phyloP scores from a whole-genome alignment of 768 basidiomycete genomes.

The Tulasnella sp. region DNA sequence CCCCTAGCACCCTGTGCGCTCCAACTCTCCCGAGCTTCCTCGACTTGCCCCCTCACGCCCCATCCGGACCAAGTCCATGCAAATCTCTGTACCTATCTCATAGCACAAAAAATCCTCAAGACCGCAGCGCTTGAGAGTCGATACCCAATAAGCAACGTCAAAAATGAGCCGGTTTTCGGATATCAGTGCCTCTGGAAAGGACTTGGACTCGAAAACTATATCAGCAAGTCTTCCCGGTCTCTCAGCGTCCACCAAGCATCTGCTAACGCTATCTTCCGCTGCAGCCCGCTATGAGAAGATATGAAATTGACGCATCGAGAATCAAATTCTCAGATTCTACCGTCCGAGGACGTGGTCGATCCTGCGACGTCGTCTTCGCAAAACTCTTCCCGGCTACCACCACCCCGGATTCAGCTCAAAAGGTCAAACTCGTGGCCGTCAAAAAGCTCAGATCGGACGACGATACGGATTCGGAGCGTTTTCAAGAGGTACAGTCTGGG shows the following conservation, averaged over 20 bases:
- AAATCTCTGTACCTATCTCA: not conserved
- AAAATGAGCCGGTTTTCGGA: not conserved
- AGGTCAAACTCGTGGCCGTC: not conserved
- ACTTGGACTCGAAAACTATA: not conserved
- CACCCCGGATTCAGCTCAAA: not conserved
- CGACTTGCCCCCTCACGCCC: not conserved
- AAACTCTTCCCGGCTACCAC: not conserved
- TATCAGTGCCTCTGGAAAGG: not conserved
- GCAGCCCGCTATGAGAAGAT: not conserved
- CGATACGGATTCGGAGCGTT: not conserved
- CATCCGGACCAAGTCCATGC: not conserved
- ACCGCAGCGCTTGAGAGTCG: not conserved
- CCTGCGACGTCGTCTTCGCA: not conserved
- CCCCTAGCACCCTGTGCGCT: not conserved
- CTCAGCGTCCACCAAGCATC: not conserved
- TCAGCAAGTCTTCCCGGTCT: not conserved
- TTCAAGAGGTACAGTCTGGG: not conserved
- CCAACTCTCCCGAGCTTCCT: not conserved
- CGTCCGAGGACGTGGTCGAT: not conserved
- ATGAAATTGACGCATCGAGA: not conserved
- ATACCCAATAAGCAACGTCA: not conserved
- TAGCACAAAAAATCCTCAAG: not conserved
- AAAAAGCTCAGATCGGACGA: not conserved
- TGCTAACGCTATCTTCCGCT: not conserved
- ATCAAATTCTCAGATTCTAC: not conserved